Evolutionary conservation across 192 early-diverging fungal genomes (phyloP).

Genomic region (Phycomyces nitens): DNA sequence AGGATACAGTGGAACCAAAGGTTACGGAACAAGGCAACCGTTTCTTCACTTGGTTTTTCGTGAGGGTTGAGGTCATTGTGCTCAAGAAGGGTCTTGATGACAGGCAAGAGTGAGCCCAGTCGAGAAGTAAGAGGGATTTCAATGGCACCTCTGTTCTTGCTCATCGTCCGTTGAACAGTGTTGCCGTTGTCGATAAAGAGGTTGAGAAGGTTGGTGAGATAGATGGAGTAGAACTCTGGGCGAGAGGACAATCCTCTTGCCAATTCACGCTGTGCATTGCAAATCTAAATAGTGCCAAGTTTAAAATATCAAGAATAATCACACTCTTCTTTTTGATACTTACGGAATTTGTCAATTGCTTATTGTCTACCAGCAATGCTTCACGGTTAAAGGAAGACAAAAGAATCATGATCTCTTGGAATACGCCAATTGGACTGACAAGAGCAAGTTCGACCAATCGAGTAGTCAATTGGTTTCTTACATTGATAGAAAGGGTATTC

Average conservation of each 20-base stretch:
- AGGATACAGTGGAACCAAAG: constrained; percentile 88
- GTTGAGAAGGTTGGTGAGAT: constrained; percentile 47
- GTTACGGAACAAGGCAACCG: constrained; percentile 74
- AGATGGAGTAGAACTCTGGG: constrained; percentile 54
- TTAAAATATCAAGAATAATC: too few species aligned
- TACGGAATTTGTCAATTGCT: constrained; percentile 49
- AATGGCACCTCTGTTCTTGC: constrained; percentile 39
- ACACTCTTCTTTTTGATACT: constrained; percentile 7
- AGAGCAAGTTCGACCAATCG: constrained; percentile 61
- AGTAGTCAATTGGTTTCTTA: constrained; percentile 51
- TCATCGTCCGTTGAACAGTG: constrained; percentile 45
- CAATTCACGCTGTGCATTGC: constrained; percentile 42
- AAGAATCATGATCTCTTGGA: constrained; percentile 57
- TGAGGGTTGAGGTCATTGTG: constrained; percentile 58
- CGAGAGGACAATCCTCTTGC: constrained; percentile 44
- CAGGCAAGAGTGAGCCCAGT: constrained; percentile 57
- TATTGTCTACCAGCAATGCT: constrained; percentile 42
- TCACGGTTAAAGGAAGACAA: constrained; percentile 45
- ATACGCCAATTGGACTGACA: constrained; percentile 47
- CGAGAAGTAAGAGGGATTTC: constrained; percentile 44
- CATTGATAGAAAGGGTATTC: constrained; percentile 44
- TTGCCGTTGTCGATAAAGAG: constrained; percentile 62
- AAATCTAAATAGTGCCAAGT: constrained; percentile 34
- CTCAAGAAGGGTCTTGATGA: constrained; percentile 56
- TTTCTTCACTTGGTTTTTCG: constrained; percentile 54